phyloP scores from a whole-genome alignment of 164 flowering plant species.

The Stephania japonica region DNA sequence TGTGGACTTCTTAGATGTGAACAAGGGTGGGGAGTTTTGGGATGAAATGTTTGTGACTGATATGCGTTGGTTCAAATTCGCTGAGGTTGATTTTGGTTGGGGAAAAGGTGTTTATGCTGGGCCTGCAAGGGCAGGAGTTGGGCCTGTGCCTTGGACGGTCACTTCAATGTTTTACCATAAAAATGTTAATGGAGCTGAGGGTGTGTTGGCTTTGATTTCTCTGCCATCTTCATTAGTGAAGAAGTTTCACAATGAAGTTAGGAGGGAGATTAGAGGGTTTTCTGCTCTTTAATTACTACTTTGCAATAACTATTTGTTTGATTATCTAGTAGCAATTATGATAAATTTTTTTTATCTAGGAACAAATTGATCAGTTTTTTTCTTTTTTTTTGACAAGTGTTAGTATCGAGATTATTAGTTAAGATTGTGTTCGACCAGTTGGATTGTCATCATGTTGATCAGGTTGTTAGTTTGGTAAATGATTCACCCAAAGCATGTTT shows the following conservation, averaged over 20 bases:
- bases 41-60: slow-evolving; percentile 19
- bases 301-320: no score
- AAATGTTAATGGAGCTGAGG: slow-evolving; percentile 17
- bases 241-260: slow-evolving; percentile 17
- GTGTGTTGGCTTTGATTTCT: slow-evolving; percentile 20
- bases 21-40: slow-evolving; percentile 16
- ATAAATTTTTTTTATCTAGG: no score
- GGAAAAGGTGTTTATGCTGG: slow-evolving; percentile 24
- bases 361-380: no score
- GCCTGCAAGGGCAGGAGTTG: slow-evolving; percentile 16
- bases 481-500: no score
- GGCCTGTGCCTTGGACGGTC: slow-evolving; percentile 20
- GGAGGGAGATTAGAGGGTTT: slow-evolving; percentile 3
- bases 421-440: no score
- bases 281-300: neutral
- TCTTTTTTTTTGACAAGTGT: no score
- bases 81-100: slow-evolving; percentile 27
- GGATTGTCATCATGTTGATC: no score
- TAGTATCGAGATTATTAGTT: no score
- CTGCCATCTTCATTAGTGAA: slow-evolving; percentile 18
- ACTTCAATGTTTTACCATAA: slow-evolving; percentile 13
- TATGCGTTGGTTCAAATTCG: slow-evolving; percentile 17
- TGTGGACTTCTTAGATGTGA: slow-evolving; percentile 24
- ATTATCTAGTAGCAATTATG: no score
- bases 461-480: no score